Base-by-base conservation (phyloP, 331 rosid genomes). In the Telfairia occidentalis region DNA sequence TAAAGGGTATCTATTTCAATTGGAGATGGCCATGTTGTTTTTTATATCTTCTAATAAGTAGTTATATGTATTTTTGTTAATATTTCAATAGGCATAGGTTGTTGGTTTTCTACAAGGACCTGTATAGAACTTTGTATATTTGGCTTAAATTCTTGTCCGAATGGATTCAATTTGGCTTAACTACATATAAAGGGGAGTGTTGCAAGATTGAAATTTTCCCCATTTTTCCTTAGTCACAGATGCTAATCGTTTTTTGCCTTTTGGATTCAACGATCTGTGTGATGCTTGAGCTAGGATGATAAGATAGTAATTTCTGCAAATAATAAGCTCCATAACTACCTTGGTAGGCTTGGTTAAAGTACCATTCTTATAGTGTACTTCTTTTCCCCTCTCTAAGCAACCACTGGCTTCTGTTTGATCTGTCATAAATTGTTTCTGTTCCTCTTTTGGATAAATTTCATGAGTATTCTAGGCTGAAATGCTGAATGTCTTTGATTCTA, bases 1-100 rank as follows among this genome's bases (percentile, higher is more conserved):
- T 63, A n/a, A 63, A n/a, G 87, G 92, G 97, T 90, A 77, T 73
- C 45, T 60, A 43, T 79, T 76, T 49, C 67, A 34, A 9, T 76
- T 61, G 35, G 43, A 72, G 54, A 78, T 29, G 61, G 70, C 16
- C 13, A 24, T 72, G 23, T 40, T 11, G 42, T 65, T 64, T 29
- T 48, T 5, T 5, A n/a, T 53, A 23, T 53, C 65, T 52, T 57
- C 11, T 43, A 23, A 40, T 26, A 48, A 38, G 19, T 32, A 19
- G 18, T 5, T 30, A 3, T 54, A 9, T 23, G 10, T 54, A 21
- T 54, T 54, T 11, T 57, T 10, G 13, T 38, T 66, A n/a, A 19
- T 37, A 37, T 37, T 11, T 40, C 19, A 0, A 59, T 29, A 29
- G 40, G 40, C 34, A 59, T 28, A 35, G 8, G 42, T 63, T n/a